phyloP scores from a whole-genome alignment of 345 rosid species.

The Punica granatum region DNA sequence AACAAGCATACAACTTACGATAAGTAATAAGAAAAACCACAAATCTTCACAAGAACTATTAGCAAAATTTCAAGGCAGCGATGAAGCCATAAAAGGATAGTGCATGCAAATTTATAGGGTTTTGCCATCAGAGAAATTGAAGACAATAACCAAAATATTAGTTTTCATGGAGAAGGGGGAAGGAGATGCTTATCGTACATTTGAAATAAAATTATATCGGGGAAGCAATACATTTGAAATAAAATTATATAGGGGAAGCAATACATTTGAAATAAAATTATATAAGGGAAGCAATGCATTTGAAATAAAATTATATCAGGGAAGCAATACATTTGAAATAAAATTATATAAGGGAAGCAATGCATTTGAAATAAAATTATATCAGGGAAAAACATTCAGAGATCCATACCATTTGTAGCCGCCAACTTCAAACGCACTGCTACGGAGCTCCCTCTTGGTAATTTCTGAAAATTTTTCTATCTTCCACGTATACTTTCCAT shows the following conservation, averaged over 20 bases:
- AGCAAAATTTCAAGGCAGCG: not conserved
- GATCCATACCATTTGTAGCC: conserved; percentile 78
- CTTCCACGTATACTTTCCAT: conserved; percentile 81
- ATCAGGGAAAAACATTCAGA: not conserved
- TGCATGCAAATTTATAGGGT: not conserved
- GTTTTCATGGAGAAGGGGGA: not conserved
- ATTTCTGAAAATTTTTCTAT: conserved; percentile 81
- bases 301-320: too few species aligned
- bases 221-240: too few species aligned
- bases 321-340: too few species aligned
- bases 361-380: not conserved
- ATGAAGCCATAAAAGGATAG: not conserved
- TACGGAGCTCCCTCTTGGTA: conserved; percentile 72
- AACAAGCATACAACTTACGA: not conserved
- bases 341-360: too few species aligned
- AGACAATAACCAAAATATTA: not conserved
- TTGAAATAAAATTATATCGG: too few species aligned
- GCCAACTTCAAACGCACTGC: conserved; percentile 75
- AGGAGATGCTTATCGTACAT: too few species aligned
- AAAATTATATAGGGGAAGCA: too few species aligned
- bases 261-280: too few species aligned
- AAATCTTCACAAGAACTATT: not conserved
- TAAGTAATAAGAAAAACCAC: not conserved
- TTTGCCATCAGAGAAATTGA: not conserved
- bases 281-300: too few species aligned